Evolutionary conservation across 1,284 basidiomycete genomes (phyloP), one percentile per base, ranked within the genome.

Genomic region (Leccinum subrobustum): DNA sequence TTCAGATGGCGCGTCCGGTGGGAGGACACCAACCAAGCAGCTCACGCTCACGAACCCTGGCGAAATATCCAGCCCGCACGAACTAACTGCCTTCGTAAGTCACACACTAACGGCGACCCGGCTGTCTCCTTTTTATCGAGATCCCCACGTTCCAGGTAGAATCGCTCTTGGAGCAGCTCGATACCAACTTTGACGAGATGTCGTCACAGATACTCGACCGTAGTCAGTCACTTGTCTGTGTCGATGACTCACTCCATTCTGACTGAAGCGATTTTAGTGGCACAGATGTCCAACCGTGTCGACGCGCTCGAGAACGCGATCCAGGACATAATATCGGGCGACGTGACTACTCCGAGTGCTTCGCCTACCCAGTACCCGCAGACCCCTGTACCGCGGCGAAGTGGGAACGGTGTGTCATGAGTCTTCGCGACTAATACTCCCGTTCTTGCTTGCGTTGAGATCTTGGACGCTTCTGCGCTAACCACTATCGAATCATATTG

Each of bases 171-270:
- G 89, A 90, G 68, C 87, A 92, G 67, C 78, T 93, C 20, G 91
- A 93, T 67, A 64, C 81, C 48, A 91, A 91, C 65, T 93, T 93
- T 69, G 90, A 93, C 65, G 88, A 91, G 58, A 93, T 92, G 91
- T 92, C 91, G 47, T 78, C 77, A 16, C 88, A 92, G 72, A 89
- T 93, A 64, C 80, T 93, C 55, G 89, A 92, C 60, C 81, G 90
- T 65, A 92, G 91, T 93, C 70, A 47, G 27, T 29, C 27, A 29
- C 27, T 29, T 0, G 27, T 29, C 27, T 29, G 27, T 0, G 27
- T 29, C 0, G 33, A 33, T 33, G 12, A 1, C 33, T 33, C 2
- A 35, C 33, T 0, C 33, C 33, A 14, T 35, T 35, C 33, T 35
- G 33, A 35, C 33, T 6, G 33, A 35, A 35, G 33, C 35, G 3